phyloP scores from a whole-genome alignment of 257 asterid genomes.

The Solanum corneliomulleri region DNA sequence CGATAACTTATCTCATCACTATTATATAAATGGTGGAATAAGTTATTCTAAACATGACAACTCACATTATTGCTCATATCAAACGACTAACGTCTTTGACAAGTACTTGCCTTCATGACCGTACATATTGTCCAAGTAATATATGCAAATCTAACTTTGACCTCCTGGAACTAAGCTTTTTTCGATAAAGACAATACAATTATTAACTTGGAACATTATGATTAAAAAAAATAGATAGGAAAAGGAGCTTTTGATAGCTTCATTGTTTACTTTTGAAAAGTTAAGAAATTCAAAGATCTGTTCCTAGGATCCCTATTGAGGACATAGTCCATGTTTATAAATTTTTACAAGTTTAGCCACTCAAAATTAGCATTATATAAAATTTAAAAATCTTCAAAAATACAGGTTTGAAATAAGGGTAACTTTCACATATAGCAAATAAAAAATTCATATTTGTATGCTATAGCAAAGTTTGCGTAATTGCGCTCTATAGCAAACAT shows the following conservation, averaged over 20 bases:
- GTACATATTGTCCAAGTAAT: neutral
- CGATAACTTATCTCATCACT: too few species aligned
- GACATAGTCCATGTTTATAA: neutral
- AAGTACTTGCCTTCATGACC: neutral
- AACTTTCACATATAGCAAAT: too few species aligned
- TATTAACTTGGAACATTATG: neutral
- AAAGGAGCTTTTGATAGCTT: neutral
- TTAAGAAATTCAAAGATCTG: neutral
- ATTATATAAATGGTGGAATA: too few species aligned
- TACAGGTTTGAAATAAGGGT: neutral
- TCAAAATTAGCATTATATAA: neutral
- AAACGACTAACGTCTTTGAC: neutral
- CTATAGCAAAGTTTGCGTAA: too few species aligned
- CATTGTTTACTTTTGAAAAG: neutral
- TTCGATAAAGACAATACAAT: neutral
- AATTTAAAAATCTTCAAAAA: too few species aligned
- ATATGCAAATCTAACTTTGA: neutral
- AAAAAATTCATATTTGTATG: too few species aligned
- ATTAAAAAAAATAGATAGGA: too few species aligned
- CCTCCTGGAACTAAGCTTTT: neutral
- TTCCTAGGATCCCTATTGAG: neutral
- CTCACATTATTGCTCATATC: too few species aligned
- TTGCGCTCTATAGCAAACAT: too few species aligned
- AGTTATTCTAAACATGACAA: too few species aligned
- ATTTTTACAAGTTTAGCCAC: neutral